A percentile compares a stretch with the other conserved stretches of the same genome.
Conservation (phyloP, 2,329 filamentous ascomycete species). For the Neofusicoccum laricinum region DNA sequence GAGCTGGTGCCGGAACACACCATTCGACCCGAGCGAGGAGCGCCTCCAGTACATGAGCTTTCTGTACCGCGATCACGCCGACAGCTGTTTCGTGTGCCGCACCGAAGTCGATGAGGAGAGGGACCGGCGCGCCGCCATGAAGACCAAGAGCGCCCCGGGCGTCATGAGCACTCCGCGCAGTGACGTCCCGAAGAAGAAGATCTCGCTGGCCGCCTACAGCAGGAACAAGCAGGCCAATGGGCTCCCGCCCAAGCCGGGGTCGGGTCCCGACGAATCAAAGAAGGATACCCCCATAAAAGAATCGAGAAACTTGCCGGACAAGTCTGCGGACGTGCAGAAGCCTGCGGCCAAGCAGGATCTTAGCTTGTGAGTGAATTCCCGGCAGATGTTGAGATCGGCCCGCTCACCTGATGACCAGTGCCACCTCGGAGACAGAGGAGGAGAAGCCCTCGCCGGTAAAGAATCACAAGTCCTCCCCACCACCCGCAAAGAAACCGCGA, state of each 20-base stretch:
- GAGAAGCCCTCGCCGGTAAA: constrained; percentile 14
- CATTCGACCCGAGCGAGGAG: constrained; percentile 56
- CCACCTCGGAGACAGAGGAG: constrained; percentile 6
- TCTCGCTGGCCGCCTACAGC: constrained; percentile 57
- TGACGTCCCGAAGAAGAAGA: constrained; percentile 56
- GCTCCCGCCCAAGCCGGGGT: constrained; percentile 8
- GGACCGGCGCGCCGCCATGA: constrained; percentile 41
- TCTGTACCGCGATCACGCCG: constrained; percentile 55
- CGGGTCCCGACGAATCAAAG: neutral
- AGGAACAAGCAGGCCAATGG: constrained; percentile 52
- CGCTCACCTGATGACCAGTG: neutral
- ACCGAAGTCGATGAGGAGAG: constrained; percentile 55
- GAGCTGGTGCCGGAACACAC: constrained; percentile 46
- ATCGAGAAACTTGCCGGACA: neutral
- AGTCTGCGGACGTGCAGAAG: constrained; percentile 2
- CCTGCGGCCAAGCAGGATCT: neutral
- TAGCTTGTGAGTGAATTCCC: neutral
- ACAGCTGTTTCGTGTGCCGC: constrained; percentile 47
- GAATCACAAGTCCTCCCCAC: constrained; percentile 18
- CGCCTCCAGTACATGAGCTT: constrained; percentile 63
- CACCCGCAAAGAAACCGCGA: constrained; percentile 36
- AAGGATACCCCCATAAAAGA: neutral
- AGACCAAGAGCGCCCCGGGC: constrained; percentile 22
- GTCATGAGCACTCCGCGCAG: constrained; percentile 37
- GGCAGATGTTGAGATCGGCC: neutral